A percentile compares a stretch with the other conserved stretches of the same genome.
phyloP scores from a whole-genome alignment of 176 grass and related monocot genomes.

The Hyparrhenia diplandra region DNA sequence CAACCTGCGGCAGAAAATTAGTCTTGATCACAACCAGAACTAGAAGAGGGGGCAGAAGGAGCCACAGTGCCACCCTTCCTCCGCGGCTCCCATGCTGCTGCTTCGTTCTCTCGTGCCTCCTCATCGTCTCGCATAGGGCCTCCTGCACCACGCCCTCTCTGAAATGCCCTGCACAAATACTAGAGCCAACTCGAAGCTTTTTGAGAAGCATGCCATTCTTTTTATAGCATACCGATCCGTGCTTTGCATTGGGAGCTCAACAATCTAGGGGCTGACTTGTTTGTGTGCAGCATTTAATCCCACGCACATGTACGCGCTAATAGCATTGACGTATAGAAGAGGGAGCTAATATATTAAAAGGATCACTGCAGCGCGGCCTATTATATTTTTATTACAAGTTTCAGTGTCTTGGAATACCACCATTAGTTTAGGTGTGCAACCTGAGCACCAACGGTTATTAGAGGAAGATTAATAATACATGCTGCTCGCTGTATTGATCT shows the following conservation, averaged over 20 bases:
- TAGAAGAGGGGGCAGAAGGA: conserved; percentile 24
- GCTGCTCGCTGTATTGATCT: too few relatives aligned
- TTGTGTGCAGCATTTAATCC: conserved; percentile 18
- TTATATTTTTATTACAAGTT: not conserved
- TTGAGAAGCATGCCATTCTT: not conserved
- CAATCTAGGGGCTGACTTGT: conserved; percentile 20
- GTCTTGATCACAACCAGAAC: conserved; percentile 26
- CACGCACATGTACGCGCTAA: not conserved
- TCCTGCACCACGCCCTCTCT: not conserved
- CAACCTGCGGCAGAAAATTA: conserved; percentile 17
- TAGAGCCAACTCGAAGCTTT: not conserved
- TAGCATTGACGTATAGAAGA: not conserved
- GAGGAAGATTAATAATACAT: too few relatives aligned
- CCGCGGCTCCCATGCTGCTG: not conserved
- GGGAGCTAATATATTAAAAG: not conserved
- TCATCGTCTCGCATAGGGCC: conserved; percentile 16
- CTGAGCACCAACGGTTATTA: not conserved
- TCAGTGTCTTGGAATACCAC: not conserved
- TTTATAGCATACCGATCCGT: not conserved
- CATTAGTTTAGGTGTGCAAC: not conserved
- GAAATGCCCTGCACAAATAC: not conserved
- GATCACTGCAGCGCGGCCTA: not conserved
- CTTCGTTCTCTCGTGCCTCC: not conserved
- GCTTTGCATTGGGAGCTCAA: not conserved
- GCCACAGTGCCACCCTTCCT: not conserved